A percentile compares a stretch with the other conserved stretches of the same genome.
Evolutionary conservation across 176 grass and related monocot genomes (phyloP).

Genomic region (Zea mays): DNA sequence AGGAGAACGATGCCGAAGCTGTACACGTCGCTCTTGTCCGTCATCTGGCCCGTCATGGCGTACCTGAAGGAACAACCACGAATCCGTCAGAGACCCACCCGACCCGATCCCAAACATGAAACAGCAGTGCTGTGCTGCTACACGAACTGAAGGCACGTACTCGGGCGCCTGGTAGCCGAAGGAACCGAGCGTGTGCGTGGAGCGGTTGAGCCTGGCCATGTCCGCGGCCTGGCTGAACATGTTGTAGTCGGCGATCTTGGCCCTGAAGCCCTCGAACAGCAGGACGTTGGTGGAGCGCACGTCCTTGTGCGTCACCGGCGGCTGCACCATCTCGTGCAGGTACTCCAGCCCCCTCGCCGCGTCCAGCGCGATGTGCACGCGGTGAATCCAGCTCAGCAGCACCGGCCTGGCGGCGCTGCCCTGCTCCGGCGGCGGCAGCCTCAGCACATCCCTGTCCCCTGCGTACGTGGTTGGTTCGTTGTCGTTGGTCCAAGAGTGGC

Average conservation of each 20-base stretch:
- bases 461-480: not conserved
- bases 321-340: slow-evolving; percentile 61
- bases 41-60: slow-evolving; percentile 54
- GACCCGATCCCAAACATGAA: no score
- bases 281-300: slow-evolving; percentile 69
- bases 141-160: slow-evolving; percentile 19
- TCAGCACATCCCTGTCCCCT: slow-evolving; percentile 1
- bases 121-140: not conserved
- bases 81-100: not conserved
- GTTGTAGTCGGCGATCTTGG: slow-evolving; percentile 76
- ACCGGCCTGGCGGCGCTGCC: slow-evolving; percentile 10
- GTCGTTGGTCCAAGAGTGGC: no score
- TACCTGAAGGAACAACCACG: slow-evolving; percentile 31
- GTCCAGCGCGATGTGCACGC: slow-evolving; percentile 58
- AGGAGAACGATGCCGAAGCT: slow-evolving; percentile 60
- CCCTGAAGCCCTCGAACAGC: slow-evolving; percentile 52
- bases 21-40: slow-evolving; percentile 62
- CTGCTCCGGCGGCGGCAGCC: not conserved
- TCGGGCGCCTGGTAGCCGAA: slow-evolving; percentile 70
- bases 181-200: slow-evolving; percentile 58
- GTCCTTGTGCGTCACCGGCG: slow-evolving; percentile 56
- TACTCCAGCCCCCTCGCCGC: slow-evolving; percentile 65
- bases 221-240: slow-evolving; percentile 68
- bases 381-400: slow-evolving; percentile 60
- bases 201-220: slow-evolving; percentile 53